These are phyloP conservation scores for Ogataea thermomethanolica DNA, from an alignment of 805 yeast species.

Conservation along the genomic window DNA sequence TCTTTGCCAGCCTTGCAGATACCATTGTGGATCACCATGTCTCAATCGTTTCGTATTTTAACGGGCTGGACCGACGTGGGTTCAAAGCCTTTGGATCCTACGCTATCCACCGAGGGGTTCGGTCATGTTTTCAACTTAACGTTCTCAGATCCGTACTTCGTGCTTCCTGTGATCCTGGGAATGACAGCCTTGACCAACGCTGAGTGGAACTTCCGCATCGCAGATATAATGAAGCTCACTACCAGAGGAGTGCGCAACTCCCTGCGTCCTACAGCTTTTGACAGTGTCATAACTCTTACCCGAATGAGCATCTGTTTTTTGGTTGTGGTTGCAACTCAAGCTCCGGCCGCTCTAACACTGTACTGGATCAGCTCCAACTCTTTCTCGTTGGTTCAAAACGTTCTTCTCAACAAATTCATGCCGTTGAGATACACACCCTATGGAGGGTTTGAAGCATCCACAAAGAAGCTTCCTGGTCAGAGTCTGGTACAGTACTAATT, in stretches of 20 bases:
- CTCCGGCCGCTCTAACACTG: slow-evolving; percentile 76
- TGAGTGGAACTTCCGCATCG: slow-evolving; percentile 75
- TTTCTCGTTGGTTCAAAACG: slow-evolving; percentile 73
- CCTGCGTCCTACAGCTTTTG: slow-evolving; percentile 54
- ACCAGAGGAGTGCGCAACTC: slow-evolving; percentile 39
- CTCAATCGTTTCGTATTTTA: slow-evolving; percentile 68
- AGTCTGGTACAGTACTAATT: slow-evolving; percentile 1
- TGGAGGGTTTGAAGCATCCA: slow-evolving; percentile 18
- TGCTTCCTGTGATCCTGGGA: slow-evolving; percentile 72
- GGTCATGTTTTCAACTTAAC: slow-evolving; percentile 61
- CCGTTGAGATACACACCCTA: slow-evolving; percentile 57
- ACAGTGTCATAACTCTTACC: slow-evolving; percentile 64
- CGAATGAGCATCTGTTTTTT: slow-evolving; percentile 73
- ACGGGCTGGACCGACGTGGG: slow-evolving; percentile 58
- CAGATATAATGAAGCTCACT: slow-evolving; percentile 45
- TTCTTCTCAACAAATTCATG: slow-evolving; percentile 58
- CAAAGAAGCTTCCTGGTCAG: slow-evolving; percentile 2
- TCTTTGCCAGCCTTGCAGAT: slow-evolving; percentile 76
- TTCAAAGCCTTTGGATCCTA: slow-evolving; percentile 46
- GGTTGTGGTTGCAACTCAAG: slow-evolving; percentile 82
- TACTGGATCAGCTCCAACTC: slow-evolving; percentile 89
- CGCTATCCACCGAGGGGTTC: slow-evolving; percentile 51
- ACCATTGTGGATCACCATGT: slow-evolving; percentile 82
- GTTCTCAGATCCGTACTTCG: slow-evolving; percentile 54
- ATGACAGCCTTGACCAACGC: slow-evolving; percentile 68